Evolutionary conservation across 306 rosid species (phyloP).

Genomic region (Delonix regia): DNA sequence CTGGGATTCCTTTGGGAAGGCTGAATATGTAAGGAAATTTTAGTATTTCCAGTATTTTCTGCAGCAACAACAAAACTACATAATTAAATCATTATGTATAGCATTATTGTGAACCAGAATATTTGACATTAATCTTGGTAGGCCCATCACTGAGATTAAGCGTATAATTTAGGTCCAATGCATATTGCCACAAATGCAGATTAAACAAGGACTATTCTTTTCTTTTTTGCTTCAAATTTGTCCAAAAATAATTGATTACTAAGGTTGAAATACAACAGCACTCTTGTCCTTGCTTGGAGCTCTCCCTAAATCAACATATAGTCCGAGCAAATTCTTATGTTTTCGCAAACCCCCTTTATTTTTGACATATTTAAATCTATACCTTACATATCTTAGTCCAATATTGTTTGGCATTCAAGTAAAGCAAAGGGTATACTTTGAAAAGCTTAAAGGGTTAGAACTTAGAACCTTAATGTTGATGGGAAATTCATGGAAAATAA

Average conservation of each 20-base stretch:
- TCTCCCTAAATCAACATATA: conserved; percentile 10
- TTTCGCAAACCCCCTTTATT: conserved; percentile 9
- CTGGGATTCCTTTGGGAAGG: conserved; percentile 45
- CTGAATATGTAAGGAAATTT: conserved; percentile 5
- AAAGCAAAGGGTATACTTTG: too few relatives aligned
- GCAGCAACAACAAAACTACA: background rate
- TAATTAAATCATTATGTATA: conserved; percentile 38
- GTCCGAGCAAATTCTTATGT: conserved; percentile 33
- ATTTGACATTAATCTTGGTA: conserved; percentile 45
- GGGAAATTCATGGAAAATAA: conserved; percentile 27
- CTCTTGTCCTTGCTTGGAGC: conserved; percentile 23
- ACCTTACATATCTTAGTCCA: too few relatives aligned
- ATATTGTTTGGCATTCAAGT: background rate
- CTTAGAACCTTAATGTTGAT: background rate
- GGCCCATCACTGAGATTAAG: conserved; percentile 46
- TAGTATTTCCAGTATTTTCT: too few relatives aligned
- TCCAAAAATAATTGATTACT: conserved; percentile 34
- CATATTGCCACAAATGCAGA: conserved; percentile 41
- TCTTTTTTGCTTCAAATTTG: conserved; percentile 11
- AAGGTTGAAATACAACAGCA: conserved; percentile 32
- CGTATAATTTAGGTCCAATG: conserved; percentile 53
- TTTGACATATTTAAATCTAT: too few relatives aligned
- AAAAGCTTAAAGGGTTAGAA: too few relatives aligned
- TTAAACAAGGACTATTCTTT: conserved; percentile 24
- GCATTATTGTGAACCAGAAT: conserved; percentile 45